phyloP scores from a whole-genome alignment of 352 stramenopile species.

The Globisporangium spinosum region DNA sequence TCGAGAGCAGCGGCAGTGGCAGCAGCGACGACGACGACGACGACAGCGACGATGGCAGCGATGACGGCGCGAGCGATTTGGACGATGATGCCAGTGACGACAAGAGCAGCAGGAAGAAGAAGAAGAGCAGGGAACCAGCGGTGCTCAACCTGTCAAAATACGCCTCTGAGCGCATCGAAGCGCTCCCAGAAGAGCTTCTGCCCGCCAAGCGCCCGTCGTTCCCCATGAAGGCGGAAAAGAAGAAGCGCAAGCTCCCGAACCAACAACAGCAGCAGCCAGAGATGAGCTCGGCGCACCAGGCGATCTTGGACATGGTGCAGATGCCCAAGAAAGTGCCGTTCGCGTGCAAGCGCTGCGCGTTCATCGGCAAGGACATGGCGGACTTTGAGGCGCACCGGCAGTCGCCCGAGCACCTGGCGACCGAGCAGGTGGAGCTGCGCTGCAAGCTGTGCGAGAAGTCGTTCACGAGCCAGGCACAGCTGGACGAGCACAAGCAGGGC shows the following conservation, averaged over 20 bases:
- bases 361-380: slow-evolving; percentile 67
- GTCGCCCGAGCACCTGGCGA: slow-evolving; percentile 45
- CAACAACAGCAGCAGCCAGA: slow-evolving; percentile 24
- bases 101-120: not conserved
- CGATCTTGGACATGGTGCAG: slow-evolving; percentile 43
- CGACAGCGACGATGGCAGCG: not conserved
- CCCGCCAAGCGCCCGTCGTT: slow-evolving; percentile 29
- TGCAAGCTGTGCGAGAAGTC: slow-evolving; percentile 72
- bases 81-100: slow-evolving; percentile 18
- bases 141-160: slow-evolving; percentile 73
- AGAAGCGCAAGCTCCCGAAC: slow-evolving; percentile 38
- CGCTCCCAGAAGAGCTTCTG: slow-evolving; percentile 53
- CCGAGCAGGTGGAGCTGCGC: slow-evolving; percentile 29
- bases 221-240: slow-evolving; percentile 29
- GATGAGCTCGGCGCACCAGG: slow-evolving; percentile 25
- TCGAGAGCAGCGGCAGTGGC: slow-evolving; percentile 29
- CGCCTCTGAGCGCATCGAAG: slow-evolving; percentile 56
- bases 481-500: slow-evolving; percentile 70
- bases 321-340: slow-evolving; percentile 79
- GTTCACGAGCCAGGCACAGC: slow-evolving; percentile 72
- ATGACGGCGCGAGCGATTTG: slow-evolving; percentile 22
- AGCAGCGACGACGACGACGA: not conserved
- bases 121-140: not conserved
- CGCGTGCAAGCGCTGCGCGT: slow-evolving; percentile 75
- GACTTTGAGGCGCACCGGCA: slow-evolving; percentile 56